A percentile compares a stretch with the other conserved stretches of the same genome.
phyloP scores from a whole-genome alignment of 1,284 basidiomycete species.

The Austroboletus rostrupii region DNA sequence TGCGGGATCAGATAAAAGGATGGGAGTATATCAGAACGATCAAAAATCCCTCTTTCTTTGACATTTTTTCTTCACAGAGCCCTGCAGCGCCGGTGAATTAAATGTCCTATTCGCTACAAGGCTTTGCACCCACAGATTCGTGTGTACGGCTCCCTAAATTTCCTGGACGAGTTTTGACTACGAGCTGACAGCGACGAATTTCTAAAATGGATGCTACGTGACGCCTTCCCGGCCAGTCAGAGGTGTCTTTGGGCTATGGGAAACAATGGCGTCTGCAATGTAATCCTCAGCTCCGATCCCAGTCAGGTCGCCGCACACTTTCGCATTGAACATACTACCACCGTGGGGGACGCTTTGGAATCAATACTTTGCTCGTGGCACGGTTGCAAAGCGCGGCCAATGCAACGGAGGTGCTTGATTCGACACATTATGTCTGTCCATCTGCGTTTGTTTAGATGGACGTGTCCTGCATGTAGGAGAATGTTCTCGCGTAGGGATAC shows the following conservation, averaged over 20 bases:
- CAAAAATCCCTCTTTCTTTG: too few relatives aligned
- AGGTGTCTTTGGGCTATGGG: conserved; percentile 1
- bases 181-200: neutral
- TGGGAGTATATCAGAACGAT: too few relatives aligned
- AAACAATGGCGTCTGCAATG: neutral
- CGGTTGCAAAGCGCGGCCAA: neutral
- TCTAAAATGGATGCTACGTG: neutral
- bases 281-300: neutral
- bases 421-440: conserved; percentile 5
- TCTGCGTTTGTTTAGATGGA: conserved; percentile 2
- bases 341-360: neutral
- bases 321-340: neutral
- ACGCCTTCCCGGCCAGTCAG: neutral
- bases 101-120: too few relatives aligned
- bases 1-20: too few relatives aligned
- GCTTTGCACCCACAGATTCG: too few relatives aligned
- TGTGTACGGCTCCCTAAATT: too few relatives aligned
- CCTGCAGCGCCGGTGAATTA: too few relatives aligned
- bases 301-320: neutral
- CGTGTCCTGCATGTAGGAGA: neutral
- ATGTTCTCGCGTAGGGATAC: neutral
- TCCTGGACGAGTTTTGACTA: too few relatives aligned
- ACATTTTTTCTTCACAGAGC: too few relatives aligned
- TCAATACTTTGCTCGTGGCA: neutral
- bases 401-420: conserved; percentile 1